Evolutionary conservation across 2,329 filamentous ascomycete genomes (phyloP).

Genomic region (Colletotrichum ledebouriae): DNA sequence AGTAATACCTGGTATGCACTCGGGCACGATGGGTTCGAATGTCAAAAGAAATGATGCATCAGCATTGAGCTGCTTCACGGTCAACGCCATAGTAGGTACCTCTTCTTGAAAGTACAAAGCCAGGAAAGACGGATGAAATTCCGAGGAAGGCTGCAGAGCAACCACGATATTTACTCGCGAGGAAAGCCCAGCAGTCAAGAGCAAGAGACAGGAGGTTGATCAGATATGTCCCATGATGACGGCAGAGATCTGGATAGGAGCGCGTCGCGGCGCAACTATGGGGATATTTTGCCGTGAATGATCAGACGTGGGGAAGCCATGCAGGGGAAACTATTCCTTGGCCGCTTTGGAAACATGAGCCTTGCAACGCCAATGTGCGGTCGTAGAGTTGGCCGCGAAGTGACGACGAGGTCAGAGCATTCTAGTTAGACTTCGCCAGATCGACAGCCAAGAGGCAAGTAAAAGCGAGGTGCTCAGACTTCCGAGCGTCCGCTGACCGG

Average conservation of each 20-base stretch:
- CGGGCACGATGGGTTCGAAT: constrained; percentile 67
- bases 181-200: background rate
- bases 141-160: constrained; percentile 8
- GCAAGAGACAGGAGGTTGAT: constrained; percentile 4
- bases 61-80: constrained; percentile 73
- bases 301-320: constrained; percentile 25
- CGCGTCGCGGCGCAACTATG: constrained; percentile 28
- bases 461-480: constrained; percentile 39
- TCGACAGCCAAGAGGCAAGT: constrained; percentile 33
- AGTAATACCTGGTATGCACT: constrained; percentile 52
- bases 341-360: constrained; percentile 29
- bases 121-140: background rate
- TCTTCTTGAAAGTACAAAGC: background rate
- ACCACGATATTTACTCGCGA: background rate
- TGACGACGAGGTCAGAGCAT: constrained; percentile 36
- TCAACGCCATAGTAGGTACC: constrained; percentile 64
- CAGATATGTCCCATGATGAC: constrained; percentile 34
- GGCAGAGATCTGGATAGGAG: constrained; percentile 9
- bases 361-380: constrained; percentile 34
- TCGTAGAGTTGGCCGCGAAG: background rate
- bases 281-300: constrained; percentile 24
- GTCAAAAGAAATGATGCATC: constrained; percentile 76
- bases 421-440: constrained; percentile 25
- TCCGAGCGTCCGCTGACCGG: constrained; percentile 18
- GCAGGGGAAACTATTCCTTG: constrained; percentile 34